A percentile compares a stretch with the other conserved stretches of the same genome.
Evolutionary conservation across 1,139 yeast genomes (phyloP).

Genomic region (Debaryomycetaceae sp.): DNA sequence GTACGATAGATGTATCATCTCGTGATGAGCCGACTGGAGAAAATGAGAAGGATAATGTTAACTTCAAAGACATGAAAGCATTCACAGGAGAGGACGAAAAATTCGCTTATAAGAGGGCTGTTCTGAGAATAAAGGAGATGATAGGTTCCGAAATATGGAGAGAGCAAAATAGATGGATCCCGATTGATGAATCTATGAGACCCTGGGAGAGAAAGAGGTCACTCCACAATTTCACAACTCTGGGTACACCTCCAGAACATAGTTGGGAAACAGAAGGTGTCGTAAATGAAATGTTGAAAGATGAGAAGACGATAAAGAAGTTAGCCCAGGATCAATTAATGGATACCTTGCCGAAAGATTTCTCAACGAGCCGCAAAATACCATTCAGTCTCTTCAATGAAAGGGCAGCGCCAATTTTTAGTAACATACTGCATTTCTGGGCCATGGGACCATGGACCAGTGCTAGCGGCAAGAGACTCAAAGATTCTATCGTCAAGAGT

Average conservation of each 20-base stretch:
- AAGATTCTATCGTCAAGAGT: slow-evolving; percentile 48
- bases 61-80: slow-evolving; percentile 50
- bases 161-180: slow-evolving; percentile 47
- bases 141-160: slow-evolving; percentile 56
- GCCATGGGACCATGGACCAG: slow-evolving; percentile 58
- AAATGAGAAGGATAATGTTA: slow-evolving; percentile 9
- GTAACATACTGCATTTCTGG: slow-evolving; percentile 56
- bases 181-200: slow-evolving; percentile 49
- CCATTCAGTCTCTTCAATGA: slow-evolving; percentile 29
- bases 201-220: slow-evolving; percentile 52
- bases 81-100: slow-evolving; percentile 78
- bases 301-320: slow-evolving; percentile 9
- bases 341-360: slow-evolving; percentile 22
- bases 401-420: slow-evolving; percentile 46
- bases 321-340: slow-evolving; percentile 10
- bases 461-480: slow-evolving; percentile 43
- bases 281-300: slow-evolving; percentile 7
- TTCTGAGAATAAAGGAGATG: slow-evolving; percentile 68
- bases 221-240: background rate
- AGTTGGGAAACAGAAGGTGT: slow-evolving; percentile 3
- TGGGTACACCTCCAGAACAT: background rate
- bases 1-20: slow-evolving; percentile 2
- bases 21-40: slow-evolving; percentile 1
- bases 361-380: slow-evolving; percentile 17
- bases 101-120: slow-evolving; percentile 72